Evolutionary conservation across 2,329 filamentous ascomycete species (phyloP).

Genomic region (Lithohypha guttulata): DNA sequence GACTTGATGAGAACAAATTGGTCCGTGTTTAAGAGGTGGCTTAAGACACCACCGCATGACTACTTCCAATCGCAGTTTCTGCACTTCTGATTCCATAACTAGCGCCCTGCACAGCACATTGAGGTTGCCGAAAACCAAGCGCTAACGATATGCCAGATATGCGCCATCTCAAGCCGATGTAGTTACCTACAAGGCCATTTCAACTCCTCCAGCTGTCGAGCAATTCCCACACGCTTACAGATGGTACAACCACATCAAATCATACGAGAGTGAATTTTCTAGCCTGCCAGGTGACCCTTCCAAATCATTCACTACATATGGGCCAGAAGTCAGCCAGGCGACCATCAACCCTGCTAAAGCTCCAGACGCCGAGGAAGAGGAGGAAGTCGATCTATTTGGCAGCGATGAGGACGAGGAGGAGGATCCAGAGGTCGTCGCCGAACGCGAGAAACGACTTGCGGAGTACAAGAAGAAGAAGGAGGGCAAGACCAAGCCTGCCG

Average conservation of each 20-base stretch:
- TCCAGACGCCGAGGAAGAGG: slow-evolving; percentile 52
- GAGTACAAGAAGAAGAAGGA: slow-evolving; percentile 98
- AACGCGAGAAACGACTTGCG: slow-evolving; percentile 80
- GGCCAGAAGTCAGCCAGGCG: slow-evolving; percentile 67
- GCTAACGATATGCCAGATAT: slow-evolving; percentile 37
- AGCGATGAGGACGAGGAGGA: slow-evolving; percentile 80
- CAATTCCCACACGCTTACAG: slow-evolving; percentile 91
- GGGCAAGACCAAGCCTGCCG: slow-evolving; percentile 76
- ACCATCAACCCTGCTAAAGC: slow-evolving; percentile 80
- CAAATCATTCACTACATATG: slow-evolving; percentile 81
- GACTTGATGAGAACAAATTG: slow-evolving; percentile 73
- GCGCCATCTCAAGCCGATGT: slow-evolving; percentile 88
- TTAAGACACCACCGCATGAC: slow-evolving; percentile 82
- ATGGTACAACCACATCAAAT: slow-evolving; percentile 98
- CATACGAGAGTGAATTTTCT: slow-evolving; percentile 85
- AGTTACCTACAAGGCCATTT: slow-evolving; percentile 83
- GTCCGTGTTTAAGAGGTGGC: slow-evolving; percentile 92
- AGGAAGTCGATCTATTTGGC: slow-evolving; percentile 85
- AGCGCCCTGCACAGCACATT: slow-evolving; percentile 15
- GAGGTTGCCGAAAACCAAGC: not conserved
- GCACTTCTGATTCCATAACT: slow-evolving; percentile 56
- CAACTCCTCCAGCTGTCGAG: slow-evolving; percentile 59
- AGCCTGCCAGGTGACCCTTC: slow-evolving; percentile 82
- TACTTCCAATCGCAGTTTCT: slow-evolving; percentile 61
- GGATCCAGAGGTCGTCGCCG: slow-evolving; percentile 70